These are phyloP conservation scores for Solanum clarkiae DNA, from an alignment of 257 asterid genomes.

Conservation along the genomic window DNA sequence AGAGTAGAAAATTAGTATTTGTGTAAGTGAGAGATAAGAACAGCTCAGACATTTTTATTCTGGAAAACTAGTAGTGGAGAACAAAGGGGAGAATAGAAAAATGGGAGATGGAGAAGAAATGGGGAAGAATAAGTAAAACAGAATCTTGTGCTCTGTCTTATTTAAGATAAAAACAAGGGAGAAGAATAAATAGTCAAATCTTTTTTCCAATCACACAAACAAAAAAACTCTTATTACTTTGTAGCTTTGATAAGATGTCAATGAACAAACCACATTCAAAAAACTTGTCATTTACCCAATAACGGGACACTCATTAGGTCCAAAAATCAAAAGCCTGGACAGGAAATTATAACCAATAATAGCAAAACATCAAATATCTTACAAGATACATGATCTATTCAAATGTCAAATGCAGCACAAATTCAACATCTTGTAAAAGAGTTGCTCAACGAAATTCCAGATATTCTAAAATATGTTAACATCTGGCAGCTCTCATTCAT, in stretches of 20 bases:
- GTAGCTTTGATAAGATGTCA: too few species aligned
- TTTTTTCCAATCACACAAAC: not conserved
- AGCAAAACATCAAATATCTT: not conserved
- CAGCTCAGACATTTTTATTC: conserved; percentile 34
- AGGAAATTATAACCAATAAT: not conserved
- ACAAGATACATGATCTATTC: not conserved
- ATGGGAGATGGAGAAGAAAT: conserved; percentile 27
- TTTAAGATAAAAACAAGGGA: not conserved
- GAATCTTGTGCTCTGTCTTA: not conserved
- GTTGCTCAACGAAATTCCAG: not conserved
- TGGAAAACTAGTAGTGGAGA: not conserved
- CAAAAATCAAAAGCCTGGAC: not conserved
- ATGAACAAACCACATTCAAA: too few species aligned
- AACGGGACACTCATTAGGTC: not conserved
- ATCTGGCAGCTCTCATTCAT: conserved; percentile 28
- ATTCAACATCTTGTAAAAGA: not conserved
- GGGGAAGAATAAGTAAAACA: conserved; percentile 22
- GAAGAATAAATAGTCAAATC: not conserved
- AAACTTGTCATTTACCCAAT: not conserved
- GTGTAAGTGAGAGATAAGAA: conserved; percentile 12
- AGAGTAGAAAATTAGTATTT: conserved; percentile 20
- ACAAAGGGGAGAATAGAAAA: not conserved
- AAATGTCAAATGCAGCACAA: not conserved
- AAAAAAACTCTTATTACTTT: too few species aligned
- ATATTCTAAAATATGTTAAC: not conserved